Evolutionary conservation across 2,329 filamentous ascomycete species (phyloP).

Genomic region (Peltaster fructicola): DNA sequence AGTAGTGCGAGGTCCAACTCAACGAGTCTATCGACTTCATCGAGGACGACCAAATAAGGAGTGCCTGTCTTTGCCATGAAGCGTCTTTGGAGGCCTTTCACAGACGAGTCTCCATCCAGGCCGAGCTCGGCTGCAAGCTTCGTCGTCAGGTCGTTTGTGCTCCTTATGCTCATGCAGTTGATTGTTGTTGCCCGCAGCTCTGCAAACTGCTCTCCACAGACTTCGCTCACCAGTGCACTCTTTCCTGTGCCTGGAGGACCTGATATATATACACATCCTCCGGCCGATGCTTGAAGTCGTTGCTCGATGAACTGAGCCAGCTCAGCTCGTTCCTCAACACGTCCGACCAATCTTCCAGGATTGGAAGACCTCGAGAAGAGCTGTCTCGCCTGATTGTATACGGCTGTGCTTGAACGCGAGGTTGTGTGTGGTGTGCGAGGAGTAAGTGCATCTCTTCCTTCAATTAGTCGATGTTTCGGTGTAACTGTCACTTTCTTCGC

Average conservation of each 20-base stretch:
- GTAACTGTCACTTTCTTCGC: slow-evolving; percentile 53
- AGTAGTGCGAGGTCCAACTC: slow-evolving; percentile 76
- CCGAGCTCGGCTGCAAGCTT: slow-evolving; percentile 56
- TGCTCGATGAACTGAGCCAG: slow-evolving; percentile 51
- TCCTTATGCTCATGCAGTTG: slow-evolving; percentile 96
- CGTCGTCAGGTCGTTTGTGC: slow-evolving; percentile 66
- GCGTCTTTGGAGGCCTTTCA: slow-evolving; percentile 48
- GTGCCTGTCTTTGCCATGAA: slow-evolving; percentile 41
- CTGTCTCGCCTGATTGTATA: slow-evolving; percentile 78
- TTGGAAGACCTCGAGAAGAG: slow-evolving; percentile 67
- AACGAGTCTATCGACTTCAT: slow-evolving; percentile 89
- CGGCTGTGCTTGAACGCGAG: slow-evolving; percentile 37
- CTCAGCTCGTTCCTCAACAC: slow-evolving; percentile 50
- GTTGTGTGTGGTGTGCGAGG: slow-evolving; percentile 59
- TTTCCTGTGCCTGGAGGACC: slow-evolving; percentile 94
- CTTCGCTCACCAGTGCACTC: slow-evolving; percentile 76
- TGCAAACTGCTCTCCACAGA: slow-evolving; percentile 42
- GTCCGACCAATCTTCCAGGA: slow-evolving; percentile 58
- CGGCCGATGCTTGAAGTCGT: slow-evolving; percentile 40
- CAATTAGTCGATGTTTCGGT: slow-evolving; percentile 56
- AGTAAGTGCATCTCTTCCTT: slow-evolving; percentile 27
- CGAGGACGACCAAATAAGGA: slow-evolving; percentile 69
- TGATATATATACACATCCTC: slow-evolving; percentile 84
- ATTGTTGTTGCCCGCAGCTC: slow-evolving; percentile 57
- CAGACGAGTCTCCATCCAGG: slow-evolving; percentile 44